phyloP scores from a whole-genome alignment of 1,284 basidiomycete species.

The Nidula niveotomentosa region DNA sequence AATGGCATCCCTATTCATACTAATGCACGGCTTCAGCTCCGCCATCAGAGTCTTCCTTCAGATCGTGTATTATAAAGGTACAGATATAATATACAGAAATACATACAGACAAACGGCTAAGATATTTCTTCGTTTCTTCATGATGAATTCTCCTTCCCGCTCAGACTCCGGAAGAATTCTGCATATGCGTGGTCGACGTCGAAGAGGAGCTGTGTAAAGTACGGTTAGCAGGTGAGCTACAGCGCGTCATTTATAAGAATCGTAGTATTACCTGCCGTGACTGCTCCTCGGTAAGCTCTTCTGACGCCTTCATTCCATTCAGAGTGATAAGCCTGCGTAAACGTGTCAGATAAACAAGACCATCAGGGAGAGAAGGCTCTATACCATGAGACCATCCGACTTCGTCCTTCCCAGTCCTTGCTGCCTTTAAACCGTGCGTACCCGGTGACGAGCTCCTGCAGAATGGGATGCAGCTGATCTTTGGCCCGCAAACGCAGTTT shows the following conservation, averaged over 20 bases:
- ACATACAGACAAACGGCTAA: background rate
- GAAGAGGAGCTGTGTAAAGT: constrained; percentile 73
- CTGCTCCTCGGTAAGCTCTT: constrained; percentile 96
- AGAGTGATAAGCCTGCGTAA: constrained; percentile 85
- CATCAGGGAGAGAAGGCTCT: constrained; percentile 17
- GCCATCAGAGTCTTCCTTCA: no score
- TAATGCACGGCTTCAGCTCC: no score
- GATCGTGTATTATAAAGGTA: background rate
- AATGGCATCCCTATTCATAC: no score
- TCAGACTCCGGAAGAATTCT: constrained; percentile 90
- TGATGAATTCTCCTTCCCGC: constrained; percentile 24
- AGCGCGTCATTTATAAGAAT: background rate
- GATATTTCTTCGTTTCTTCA: background rate
- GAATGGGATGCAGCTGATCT: constrained; percentile 93
- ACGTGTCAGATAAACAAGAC: background rate
- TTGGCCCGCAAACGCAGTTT: constrained; percentile 93
- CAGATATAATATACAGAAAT: background rate
- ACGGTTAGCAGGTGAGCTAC: background rate
- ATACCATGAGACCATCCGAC: constrained; percentile 91
- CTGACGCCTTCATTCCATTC: constrained; percentile 96
- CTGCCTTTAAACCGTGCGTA: constrained; percentile 92
- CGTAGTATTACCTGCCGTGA: constrained; percentile 71
- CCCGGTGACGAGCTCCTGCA: constrained; percentile 92
- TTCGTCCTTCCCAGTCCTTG: constrained; percentile 93
- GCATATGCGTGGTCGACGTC: constrained; percentile 97